Evolutionary conservation across 257 asterid genomes (phyloP).

Genomic region (Solanum pennellii): DNA sequence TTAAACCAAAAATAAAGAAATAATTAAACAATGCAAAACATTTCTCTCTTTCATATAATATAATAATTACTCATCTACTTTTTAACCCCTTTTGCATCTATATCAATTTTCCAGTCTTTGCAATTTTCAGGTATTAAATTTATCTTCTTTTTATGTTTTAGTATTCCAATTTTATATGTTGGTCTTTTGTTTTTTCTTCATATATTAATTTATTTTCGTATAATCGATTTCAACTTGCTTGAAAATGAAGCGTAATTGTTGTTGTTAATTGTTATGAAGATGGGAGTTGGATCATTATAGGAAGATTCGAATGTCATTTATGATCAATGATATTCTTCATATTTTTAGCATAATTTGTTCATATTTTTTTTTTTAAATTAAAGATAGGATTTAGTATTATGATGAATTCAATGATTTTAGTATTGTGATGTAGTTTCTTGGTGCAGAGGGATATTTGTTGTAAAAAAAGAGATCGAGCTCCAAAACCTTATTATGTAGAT

Average conservation of each 20-base stretch:
- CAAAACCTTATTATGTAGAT: too few species aligned
- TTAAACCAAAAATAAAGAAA: neutral
- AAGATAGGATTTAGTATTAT: neutral
- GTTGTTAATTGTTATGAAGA: neutral
- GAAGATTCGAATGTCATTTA: neutral
- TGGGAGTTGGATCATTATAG: neutral
- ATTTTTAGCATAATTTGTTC: neutral
- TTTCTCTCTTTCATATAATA: neutral
- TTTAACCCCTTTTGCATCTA: neutral
- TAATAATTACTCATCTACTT: neutral
- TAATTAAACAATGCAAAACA: neutral
- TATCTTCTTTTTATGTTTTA: neutral
- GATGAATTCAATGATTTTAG: neutral
- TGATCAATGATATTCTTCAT: neutral
- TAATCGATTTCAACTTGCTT: neutral
- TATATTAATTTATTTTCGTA: neutral
- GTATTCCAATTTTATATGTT: neutral
- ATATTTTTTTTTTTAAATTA: neutral
- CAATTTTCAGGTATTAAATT: neutral
- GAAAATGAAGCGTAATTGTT: neutral
- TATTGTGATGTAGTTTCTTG: too few species aligned
- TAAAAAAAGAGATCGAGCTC: too few species aligned
- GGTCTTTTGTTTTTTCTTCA: neutral
- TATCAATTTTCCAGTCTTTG: neutral
- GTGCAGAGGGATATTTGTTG: too few species aligned